Conservation (phyloP, 441 rosid species). For the Isatis lusitanica region DNA sequence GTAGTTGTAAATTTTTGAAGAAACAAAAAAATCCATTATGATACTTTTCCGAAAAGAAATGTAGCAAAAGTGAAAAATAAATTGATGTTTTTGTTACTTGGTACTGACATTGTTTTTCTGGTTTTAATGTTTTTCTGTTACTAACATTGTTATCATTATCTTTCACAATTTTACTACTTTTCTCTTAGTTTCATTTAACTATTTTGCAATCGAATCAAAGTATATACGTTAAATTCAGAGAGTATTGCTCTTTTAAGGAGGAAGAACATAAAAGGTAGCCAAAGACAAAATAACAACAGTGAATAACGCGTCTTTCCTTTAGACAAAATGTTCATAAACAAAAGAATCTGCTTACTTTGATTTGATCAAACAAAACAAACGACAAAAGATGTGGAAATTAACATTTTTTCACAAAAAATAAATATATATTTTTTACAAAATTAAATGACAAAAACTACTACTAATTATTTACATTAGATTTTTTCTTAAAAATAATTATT, state of each 20-base stretch:
- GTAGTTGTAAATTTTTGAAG: neutral
- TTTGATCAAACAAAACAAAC: slow-evolving; percentile 17
- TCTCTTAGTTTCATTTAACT: neutral
- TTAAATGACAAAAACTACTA: neutral
- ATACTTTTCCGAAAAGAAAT: neutral
- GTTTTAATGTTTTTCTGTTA: no score
- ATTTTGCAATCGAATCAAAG: neutral
- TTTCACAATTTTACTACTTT: neutral
- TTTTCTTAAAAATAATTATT: neutral
- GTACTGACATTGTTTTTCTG: no score
- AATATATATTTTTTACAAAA: neutral
- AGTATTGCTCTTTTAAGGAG: neutral
- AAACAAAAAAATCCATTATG: neutral
- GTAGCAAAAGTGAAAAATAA: neutral
- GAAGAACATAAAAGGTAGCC: neutral
- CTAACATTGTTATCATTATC: neutral
- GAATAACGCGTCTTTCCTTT: neutral
- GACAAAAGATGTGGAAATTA: neutral
- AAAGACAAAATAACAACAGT: neutral
- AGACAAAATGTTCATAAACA: neutral
- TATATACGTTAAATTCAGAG: neutral
- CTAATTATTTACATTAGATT: slow-evolving; percentile 8
- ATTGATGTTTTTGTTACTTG: neutral
- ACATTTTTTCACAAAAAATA: slow-evolving; percentile 5
- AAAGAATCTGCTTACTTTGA: slow-evolving; percentile 10